phyloP scores from a whole-genome alignment of 345 rosid genomes.

The Eucalyptus coolabah region DNA sequence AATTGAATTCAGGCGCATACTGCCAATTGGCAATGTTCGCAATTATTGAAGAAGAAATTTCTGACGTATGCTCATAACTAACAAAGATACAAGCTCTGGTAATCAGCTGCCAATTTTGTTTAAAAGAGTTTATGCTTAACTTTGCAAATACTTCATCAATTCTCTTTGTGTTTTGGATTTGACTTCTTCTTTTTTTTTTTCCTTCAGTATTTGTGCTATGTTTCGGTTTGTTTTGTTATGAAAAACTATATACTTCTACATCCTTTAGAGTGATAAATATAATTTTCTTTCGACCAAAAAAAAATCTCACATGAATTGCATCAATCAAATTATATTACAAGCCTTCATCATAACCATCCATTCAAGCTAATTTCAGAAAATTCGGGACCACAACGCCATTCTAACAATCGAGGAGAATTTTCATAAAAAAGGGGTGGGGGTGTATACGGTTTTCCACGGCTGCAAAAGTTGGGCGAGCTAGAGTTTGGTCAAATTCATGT shows the following conservation, averaged over 20 bases:
- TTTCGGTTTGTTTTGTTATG: too few species aligned
- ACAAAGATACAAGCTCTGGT: rapidly evolving
- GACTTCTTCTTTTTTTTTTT: too few species aligned
- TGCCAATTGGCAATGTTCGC: rapidly evolving
- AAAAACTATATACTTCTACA: too few species aligned
- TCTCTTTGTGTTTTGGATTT: too few species aligned
- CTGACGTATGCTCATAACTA: rapidly evolving
- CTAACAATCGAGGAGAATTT: neutral
- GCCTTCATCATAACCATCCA: neutral
- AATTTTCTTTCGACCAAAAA: too few species aligned
- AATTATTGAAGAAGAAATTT: too few species aligned
- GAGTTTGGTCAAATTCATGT: neutral
- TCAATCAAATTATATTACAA: neutral
- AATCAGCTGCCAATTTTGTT: rapidly evolving
- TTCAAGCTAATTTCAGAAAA: neutral
- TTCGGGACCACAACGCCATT: neutral
- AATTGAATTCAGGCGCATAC: rapidly evolving
- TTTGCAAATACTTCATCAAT: too few species aligned
- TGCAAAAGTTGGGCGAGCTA: neutral
- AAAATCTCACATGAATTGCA: neutral
- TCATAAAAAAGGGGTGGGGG: neutral
- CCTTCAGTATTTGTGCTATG: too few species aligned
- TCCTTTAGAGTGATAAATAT: rapidly evolving
- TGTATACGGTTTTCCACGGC: too few species aligned
- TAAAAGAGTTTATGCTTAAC: too few species aligned